A percentile compares a stretch with the other conserved stretches of the same genome.
Evolutionary conservation across 2,329 filamentous ascomycete genomes (phyloP).

Genomic region (Colletotrichum horii): DNA sequence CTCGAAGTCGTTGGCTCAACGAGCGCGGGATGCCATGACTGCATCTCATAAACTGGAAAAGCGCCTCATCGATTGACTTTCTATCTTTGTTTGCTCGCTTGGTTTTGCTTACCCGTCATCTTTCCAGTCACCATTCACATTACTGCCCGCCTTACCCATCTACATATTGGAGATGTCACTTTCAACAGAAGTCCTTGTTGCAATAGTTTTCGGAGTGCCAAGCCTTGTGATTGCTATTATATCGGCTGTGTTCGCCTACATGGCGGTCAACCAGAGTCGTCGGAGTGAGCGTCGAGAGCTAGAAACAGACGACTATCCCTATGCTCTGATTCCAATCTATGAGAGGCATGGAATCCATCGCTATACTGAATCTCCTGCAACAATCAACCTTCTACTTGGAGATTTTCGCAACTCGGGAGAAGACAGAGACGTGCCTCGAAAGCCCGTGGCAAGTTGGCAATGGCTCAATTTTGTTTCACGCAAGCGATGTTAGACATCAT

Average conservation of each 20-base stretch:
- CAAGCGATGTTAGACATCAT: rapidly evolving
- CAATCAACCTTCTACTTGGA: neutral
- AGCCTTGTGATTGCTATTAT: neutral
- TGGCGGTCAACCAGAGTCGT: neutral
- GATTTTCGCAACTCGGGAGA: rapidly evolving
- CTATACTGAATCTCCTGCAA: neutral
- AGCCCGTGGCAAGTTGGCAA: neutral
- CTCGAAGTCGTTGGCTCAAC: no score
- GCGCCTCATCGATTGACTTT: no score
- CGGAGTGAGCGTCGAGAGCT: rapidly evolving
- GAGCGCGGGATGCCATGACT: no score
- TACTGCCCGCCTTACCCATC: no score
- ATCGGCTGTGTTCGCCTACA: neutral
- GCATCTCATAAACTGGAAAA: no score
- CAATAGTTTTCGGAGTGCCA: neutral
- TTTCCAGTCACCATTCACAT: no score
- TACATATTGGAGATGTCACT: neutral
- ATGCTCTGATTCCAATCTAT: neutral
- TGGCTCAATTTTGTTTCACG: neutral
- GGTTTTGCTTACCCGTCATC: no score
- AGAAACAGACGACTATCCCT: rapidly evolving
- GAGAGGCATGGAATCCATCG: no score
- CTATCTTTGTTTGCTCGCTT: no score
- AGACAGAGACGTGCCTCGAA: neutral
- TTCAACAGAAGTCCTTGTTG: neutral